These are phyloP conservation scores for Fusarium poae DNA, from an alignment of 2,329 filamentous ascomycete genomes.

Conservation along the genomic window DNA sequence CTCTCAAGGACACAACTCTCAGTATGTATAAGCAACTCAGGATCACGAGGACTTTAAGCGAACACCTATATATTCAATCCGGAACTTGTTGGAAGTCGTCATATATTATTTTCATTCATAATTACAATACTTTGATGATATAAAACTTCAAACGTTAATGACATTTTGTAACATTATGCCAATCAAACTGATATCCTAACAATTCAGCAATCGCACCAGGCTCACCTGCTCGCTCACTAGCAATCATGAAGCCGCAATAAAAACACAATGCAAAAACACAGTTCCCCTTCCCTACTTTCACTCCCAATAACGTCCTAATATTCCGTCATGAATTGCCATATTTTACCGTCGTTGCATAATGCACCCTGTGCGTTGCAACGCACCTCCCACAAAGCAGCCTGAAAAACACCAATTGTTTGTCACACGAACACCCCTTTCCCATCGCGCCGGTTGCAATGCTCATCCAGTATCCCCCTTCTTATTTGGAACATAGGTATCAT, in stretches of 20 bases:
- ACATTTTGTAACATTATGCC: conserved; percentile 45
- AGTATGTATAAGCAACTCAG: conserved; percentile 33
- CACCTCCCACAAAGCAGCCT: conserved; percentile 44
- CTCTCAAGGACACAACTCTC: conserved; percentile 34
- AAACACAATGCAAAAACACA: conserved; percentile 30
- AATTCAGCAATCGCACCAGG: conserved; percentile 28
- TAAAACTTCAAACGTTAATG: conserved; percentile 29
- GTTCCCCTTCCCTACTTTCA: conserved; percentile 34
- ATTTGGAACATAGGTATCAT: conserved; percentile 35
- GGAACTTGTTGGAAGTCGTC: background rate
- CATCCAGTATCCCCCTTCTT: conserved; percentile 35
- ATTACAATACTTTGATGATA: conserved; percentile 20
- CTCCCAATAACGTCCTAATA: conserved; percentile 35
- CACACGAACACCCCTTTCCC: conserved; percentile 36
- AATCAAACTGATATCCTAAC: conserved; percentile 47
- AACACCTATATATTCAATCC: conserved; percentile 1
- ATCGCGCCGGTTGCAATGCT: conserved; percentile 48
- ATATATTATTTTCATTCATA: conserved; percentile 4
- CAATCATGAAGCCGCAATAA: conserved; percentile 27
- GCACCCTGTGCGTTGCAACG: conserved; percentile 34
- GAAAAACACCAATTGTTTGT: conserved; percentile 43
- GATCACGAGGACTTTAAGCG: conserved; percentile 32
- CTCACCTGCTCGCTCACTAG: conserved; percentile 19
- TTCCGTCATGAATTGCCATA: conserved; percentile 42
- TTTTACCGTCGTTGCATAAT: conserved; percentile 41